Evolutionary conservation across 2,329 filamentous ascomycete genomes (phyloP).

Genomic region (Cryphonectria radicalis): DNA sequence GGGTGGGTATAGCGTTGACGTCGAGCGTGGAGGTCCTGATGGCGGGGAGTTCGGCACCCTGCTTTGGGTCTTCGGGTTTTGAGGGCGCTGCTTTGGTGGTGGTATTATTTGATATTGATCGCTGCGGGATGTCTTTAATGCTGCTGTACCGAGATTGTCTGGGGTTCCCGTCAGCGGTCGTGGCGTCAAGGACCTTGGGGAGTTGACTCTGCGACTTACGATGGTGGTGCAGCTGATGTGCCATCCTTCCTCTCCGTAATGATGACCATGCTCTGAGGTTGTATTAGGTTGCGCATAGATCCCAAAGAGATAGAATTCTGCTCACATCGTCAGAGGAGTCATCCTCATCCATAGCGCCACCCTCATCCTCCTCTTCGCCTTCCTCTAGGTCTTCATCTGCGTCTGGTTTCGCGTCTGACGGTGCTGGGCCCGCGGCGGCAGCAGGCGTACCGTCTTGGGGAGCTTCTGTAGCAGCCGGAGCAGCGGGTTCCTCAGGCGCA

Average conservation of each 20-base stretch:
- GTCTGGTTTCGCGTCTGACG: conserved; percentile 41
- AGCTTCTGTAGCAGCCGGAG: conserved; percentile 37
- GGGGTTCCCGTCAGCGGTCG: background rate
- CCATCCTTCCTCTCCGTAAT: conserved; percentile 70
- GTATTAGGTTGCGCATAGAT: conserved; percentile 13
- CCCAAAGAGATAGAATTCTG: background rate
- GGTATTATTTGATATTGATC: conserved; percentile 58
- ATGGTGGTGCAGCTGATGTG: conserved; percentile 61
- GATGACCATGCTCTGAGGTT: conserved; percentile 65
- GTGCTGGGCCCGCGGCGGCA: conserved; percentile 33
- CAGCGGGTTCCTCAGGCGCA: conserved; percentile 59
- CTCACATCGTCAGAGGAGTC: conserved; percentile 48
- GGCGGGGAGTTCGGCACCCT: conserved; percentile 51
- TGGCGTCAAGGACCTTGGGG: background rate
- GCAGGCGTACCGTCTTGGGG: conserved; percentile 22
- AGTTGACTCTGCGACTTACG: conserved; percentile 47
- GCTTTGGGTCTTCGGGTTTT: conserved; percentile 37
- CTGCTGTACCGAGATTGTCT: conserved; percentile 68
- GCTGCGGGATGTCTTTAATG: conserved; percentile 67
- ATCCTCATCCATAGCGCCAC: conserved; percentile 64
- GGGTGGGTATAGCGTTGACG: conserved; percentile 79
- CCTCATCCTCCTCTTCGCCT: conserved; percentile 67
- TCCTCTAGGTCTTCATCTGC: conserved; percentile 62
- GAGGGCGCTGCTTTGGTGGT: conserved; percentile 49
- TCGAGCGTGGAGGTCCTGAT: conserved; percentile 83